phyloP scores from a whole-genome alignment of 129 eudicot species.

The Centaurea solstitialis region DNA sequence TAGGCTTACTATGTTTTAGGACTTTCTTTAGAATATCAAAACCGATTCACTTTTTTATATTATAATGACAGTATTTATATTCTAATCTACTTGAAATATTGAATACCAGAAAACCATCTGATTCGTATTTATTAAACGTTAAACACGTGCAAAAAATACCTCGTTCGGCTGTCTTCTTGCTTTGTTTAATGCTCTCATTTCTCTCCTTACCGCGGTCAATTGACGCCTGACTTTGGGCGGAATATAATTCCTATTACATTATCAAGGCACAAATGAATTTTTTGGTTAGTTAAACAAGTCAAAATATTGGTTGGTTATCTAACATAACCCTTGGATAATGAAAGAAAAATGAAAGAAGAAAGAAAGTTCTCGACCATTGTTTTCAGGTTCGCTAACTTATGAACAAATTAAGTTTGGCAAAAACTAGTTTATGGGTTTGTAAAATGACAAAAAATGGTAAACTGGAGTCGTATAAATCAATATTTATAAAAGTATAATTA shows the following conservation, averaged over 20 bases:
- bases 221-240: not conserved
- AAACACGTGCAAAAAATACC: not conserved
- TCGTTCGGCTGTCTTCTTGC: not conserved
- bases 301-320: not conserved
- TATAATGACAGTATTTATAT: not conserved
- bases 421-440: too few species aligned
- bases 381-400: too few species aligned
- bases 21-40: constrained; percentile 3
- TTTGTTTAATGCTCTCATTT: too few species aligned
- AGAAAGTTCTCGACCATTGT: not conserved
- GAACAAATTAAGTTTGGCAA: too few species aligned
- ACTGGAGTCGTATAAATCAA: too few species aligned
- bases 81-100: not conserved
- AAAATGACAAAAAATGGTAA: too few species aligned
- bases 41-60: not conserved
- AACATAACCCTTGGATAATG: not conserved
- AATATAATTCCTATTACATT: not conserved
- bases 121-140: not conserved
- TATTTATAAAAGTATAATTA: too few species aligned
- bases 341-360: not conserved
- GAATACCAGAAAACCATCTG: not conserved
- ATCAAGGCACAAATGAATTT: not conserved
- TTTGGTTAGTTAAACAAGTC: not conserved
- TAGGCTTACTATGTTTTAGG: not conserved
- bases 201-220: too few species aligned